These are phyloP conservation scores for Aschersonia sp. DNA, from an alignment of 2,329 filamentous ascomycete genomes.

Conservation along the genomic window DNA sequence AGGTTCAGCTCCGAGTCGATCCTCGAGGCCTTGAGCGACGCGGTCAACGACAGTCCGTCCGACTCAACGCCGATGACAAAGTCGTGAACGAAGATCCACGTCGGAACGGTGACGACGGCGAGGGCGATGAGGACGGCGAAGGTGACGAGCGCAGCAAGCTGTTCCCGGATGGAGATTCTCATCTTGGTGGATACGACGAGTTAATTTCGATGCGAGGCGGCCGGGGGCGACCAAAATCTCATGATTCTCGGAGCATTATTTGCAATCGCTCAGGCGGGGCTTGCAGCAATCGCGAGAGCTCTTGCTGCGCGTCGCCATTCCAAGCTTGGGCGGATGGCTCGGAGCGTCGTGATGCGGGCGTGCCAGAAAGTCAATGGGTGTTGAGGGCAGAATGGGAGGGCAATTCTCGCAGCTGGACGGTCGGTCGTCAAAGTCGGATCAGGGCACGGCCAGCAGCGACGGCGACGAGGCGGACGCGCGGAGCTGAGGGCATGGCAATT, in stretches of 20 bases:
- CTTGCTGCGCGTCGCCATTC: neutral
- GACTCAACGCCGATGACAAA: slow-evolving; percentile 38
- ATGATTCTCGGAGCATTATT: slow-evolving; percentile 1
- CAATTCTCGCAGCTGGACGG: too few relatives aligned
- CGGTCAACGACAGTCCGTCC: slow-evolving; percentile 58
- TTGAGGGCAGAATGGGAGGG: neutral
- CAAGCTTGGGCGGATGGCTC: neutral
- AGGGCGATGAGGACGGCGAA: slow-evolving; percentile 61
- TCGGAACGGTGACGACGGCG: slow-evolving; percentile 66
- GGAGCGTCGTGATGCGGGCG: neutral
- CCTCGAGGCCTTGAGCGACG: slow-evolving; percentile 74
- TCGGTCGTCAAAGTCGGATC: neutral
- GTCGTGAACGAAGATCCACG: slow-evolving; percentile 44
- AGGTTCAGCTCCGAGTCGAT: slow-evolving; percentile 67
- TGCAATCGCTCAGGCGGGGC: neutral
- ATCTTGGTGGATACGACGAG: slow-evolving; percentile 28
- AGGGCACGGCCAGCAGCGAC: neutral
- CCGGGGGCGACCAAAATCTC: neutral
- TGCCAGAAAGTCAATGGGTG: neutral
- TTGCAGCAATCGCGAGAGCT: neutral
- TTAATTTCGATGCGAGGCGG: neutral
- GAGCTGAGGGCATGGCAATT: neutral
- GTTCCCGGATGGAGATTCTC: slow-evolving; percentile 78
- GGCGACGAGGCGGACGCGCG: neutral
- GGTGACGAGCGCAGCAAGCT: slow-evolving; percentile 70